These are phyloP conservation scores for Coffea eugenioides DNA, from an alignment of 257 asterid genomes.

Conservation along the genomic window DNA sequence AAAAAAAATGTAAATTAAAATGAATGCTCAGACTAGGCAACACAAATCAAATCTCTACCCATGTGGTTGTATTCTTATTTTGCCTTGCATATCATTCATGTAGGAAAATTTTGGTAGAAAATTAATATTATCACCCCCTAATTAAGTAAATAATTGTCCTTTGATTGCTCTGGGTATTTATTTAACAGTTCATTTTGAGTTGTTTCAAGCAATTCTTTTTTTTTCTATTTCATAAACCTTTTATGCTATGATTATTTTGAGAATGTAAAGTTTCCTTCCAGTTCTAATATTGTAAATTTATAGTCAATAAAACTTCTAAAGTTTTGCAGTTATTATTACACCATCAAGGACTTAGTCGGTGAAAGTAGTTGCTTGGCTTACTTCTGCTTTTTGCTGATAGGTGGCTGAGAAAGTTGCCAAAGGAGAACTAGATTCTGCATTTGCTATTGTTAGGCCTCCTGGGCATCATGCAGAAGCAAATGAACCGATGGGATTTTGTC, in stretches of 20 bases:
- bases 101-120: neutral
- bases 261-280: neutral
- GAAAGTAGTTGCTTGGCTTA: neutral
- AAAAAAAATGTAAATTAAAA: neutral
- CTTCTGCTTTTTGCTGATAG: constrained; percentile 29
- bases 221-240: neutral
- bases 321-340: neutral
- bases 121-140: neutral
- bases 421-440: constrained; percentile 81
- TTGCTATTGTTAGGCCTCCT: constrained; percentile 95
- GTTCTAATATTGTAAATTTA: neutral
- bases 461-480: constrained; percentile 94
- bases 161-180: neutral
- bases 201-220: neutral
- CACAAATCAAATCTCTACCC: neutral
- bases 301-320: neutral
- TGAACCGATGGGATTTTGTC: constrained; percentile 96
- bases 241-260: neutral
- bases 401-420: constrained; percentile 83
- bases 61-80: too few species aligned
- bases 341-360: neutral
- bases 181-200: neutral
- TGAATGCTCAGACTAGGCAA: neutral
- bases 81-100: neutral
- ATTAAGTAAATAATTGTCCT: neutral